Evolutionary conservation across 306 rosid genomes (phyloP), one percentile per base, ranked within the genome.

Genomic region (Castanopsis chinensis): DNA sequence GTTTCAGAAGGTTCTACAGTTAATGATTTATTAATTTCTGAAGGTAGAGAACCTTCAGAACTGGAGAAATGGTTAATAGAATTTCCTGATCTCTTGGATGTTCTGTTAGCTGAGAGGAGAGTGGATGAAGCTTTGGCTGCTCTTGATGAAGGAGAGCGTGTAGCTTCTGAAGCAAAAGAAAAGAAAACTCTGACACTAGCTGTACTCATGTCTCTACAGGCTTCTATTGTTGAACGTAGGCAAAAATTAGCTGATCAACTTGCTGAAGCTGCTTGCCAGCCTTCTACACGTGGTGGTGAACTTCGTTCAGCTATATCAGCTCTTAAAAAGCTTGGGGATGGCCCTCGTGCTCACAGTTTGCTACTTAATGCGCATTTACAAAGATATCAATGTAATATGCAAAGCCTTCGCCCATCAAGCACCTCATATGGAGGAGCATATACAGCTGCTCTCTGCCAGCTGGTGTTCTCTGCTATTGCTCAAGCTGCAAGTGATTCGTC

Each of bases 251-350:
- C 99, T 58, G 99, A 96, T 85, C 99, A 93, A 92, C 97, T 96
- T 76, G 90, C 98, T 58, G 99, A 96, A 86, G 98, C 98, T 84
- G 98, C 99, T 80, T 93, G 98, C 83, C 99, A 96, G 88, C 98
- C 99, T 79, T 93, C 99, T 49, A 96, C 98, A 3, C 94, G 90
- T 7, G 98, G 99, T 80, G 87, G 79, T 56, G 99, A 96, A 87
- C 98, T 96, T 75, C 94, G 99, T 76, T 86, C 93, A 30, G 88
- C 97, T 76, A 84, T 96, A 82, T 93, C 92, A 27, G 96, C 99
- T 76, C 98, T 96, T 74, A 96, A 93, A 81, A 90, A 77, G 80
- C 98, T 96, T 81, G 99, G 98, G 52, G 99, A 96, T 75, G 99
- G 99, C 72, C 90, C 97, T 56, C 89, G 93, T 83, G 99, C 99